phyloP scores from a whole-genome alignment of 2,329 filamentous ascomycete species.

The Pestalotiopsis sp. region DNA sequence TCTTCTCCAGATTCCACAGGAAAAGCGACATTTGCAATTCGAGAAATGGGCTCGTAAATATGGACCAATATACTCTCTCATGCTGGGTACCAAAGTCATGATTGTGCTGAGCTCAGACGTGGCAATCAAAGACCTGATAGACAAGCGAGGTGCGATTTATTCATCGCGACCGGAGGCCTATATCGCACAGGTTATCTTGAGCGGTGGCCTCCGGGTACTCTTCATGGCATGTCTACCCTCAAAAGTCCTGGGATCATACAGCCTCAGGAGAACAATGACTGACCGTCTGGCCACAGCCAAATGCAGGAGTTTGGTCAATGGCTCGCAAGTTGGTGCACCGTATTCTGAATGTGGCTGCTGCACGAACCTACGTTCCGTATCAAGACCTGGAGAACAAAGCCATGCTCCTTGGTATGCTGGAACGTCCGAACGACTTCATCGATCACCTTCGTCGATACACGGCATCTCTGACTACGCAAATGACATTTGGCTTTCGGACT shows the following conservation, averaged over 20 bases:
- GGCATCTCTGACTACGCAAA: slow-evolving; percentile 49
- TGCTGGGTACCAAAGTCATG: slow-evolving; percentile 48
- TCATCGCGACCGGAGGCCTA: slow-evolving; percentile 46
- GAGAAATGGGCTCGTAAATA: slow-evolving; percentile 52
- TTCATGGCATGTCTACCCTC: slow-evolving; percentile 18
- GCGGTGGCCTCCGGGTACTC: slow-evolving; percentile 18
- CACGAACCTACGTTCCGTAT: slow-evolving; percentile 53
- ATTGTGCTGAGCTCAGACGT: slow-evolving; percentile 49
- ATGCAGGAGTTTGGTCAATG: slow-evolving; percentile 36
- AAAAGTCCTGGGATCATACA: not conserved
- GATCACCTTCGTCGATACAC: slow-evolving; percentile 50
- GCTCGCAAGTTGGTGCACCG: slow-evolving; percentile 42
- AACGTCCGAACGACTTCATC: slow-evolving; percentile 41
- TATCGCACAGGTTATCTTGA: slow-evolving; percentile 37
- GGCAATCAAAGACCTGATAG: slow-evolving; percentile 53
- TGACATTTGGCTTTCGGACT: slow-evolving; percentile 50
- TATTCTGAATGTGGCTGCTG: slow-evolving; percentile 47
- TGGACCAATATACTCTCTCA: slow-evolving; percentile 49
- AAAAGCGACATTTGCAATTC: slow-evolving; percentile 43
- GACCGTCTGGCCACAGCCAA: slow-evolving; percentile 22
- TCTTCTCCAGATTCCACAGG: slow-evolving; percentile 45
- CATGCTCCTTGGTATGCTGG: slow-evolving; percentile 53
- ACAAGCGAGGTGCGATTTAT: slow-evolving; percentile 52
- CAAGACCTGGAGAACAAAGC: slow-evolving; percentile 58
- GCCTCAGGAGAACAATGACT: not conserved